phyloP scores from a whole-genome alignment of 2,329 filamentous ascomycete species.

The Beauveria australis region DNA sequence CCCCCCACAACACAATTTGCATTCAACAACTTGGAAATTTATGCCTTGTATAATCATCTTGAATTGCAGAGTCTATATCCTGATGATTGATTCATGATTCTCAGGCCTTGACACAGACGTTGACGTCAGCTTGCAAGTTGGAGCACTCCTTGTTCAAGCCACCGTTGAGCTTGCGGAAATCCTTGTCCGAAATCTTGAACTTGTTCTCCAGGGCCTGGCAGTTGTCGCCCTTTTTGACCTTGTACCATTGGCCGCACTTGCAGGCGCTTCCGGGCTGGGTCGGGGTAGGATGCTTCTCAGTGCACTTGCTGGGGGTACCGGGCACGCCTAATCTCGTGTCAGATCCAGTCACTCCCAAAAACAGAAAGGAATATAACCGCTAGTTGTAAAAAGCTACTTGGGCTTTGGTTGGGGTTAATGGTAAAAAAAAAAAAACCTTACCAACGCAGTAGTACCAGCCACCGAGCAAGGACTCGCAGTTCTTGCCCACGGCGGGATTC shows the following conservation, averaged over 20 bases:
- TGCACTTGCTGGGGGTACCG: not conserved
- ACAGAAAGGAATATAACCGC: too few relatives aligned
- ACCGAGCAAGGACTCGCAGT: slow-evolving; percentile 6
- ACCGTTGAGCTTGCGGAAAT: slow-evolving; percentile 2
- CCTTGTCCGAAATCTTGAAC: not conserved
- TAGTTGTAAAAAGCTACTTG: too few relatives aligned
- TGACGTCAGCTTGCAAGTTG: not conserved
- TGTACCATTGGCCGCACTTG: slow-evolving; percentile 11
- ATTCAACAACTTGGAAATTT: too few relatives aligned
- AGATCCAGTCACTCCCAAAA: not conserved
- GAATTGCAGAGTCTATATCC: too few relatives aligned
- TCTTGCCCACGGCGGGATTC: slow-evolving; percentile 3
- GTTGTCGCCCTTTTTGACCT: slow-evolving; percentile 9
- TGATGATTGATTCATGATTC: too few relatives aligned
- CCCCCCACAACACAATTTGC: too few relatives aligned
- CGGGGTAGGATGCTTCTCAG: not conserved
- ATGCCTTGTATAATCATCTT: too few relatives aligned
- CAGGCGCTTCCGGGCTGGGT: not conserved
- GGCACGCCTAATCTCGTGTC: not conserved
- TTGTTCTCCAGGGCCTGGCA: slow-evolving; percentile 4
- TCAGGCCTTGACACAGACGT: slow-evolving; percentile 7
- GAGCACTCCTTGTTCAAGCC: slow-evolving; percentile 6
- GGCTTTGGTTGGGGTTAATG: too few relatives aligned
- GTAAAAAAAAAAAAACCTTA: not conserved
- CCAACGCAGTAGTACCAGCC: not conserved